Base-by-base conservation (phyloP, 768 basidiomycete species). In the Termitomyces sp. region DNA sequence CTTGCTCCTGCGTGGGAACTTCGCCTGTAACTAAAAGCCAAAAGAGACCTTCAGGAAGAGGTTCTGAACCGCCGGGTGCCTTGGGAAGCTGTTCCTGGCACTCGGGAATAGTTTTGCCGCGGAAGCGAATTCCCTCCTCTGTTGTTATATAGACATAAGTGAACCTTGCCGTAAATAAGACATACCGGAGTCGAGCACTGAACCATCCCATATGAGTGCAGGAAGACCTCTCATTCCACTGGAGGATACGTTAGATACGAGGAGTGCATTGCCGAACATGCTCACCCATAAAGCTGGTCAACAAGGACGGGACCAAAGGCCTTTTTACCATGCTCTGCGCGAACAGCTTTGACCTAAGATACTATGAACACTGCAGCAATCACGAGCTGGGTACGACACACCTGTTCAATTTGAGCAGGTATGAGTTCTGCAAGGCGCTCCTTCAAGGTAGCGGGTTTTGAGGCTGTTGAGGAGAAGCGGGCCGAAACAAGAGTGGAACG, bases 51-150 rank as follows among this genome's bases (percentile, higher is more conserved):
- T 97, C 95, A 2, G 95, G 95, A 55, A 97, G 85, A 56, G 95
- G 95, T 72, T 97, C 95, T 16, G 84, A 79, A 56, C 95, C 95
- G 62, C 89, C 86, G 65, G 89, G 82, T 58, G 91, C 95, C 72
- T 91, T 95, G 61, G 96, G 96, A 27, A 98, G 87, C 51, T 86
- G 81, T 55, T 84, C 80, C 75, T 93, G 87, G 71, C 87, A 87
- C 70, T 97, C 95, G 44, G 92, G 91, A 69, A 96, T 96, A 58
- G 93, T 93, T 75, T 91, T 92, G 60, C 94, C 95, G 71, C 95
- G 91, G 87, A 98, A 98, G 65, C 96, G 93, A 69, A 98, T 98
- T 58, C 96, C 96, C 80, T 97, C 95, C 70, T 95, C 91, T 91
- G 65, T 8, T n/a, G 18, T 30, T 39, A 2, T 6, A 24, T 54